A percentile compares a stretch with the other conserved stretches of the same genome.
Conservation (phyloP, 768 basidiomycete genomes). For the Phaeotremella fagi region DNA sequence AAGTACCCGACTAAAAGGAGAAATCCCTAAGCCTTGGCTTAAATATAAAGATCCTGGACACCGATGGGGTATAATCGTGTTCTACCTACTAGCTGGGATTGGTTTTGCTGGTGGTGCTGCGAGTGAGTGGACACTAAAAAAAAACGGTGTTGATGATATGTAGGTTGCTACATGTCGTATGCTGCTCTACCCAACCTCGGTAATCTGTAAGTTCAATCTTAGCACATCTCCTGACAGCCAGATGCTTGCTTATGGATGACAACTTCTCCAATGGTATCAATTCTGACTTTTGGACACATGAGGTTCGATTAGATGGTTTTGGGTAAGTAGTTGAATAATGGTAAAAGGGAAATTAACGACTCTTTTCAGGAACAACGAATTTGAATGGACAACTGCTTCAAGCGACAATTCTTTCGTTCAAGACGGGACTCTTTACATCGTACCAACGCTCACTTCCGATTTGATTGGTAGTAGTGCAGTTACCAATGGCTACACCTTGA, state of each 20-base stretch:
- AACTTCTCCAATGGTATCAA: constrained; percentile 56
- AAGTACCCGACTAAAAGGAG: constrained; percentile 34
- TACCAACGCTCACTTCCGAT: constrained; percentile 73
- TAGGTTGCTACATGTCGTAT: constrained; percentile 53
- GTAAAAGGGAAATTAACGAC: constrained; percentile 54
- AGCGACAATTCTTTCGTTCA: constrained; percentile 57
- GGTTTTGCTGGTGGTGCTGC: constrained; percentile 50
- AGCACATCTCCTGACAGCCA: background rate
- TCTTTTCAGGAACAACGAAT: constrained; percentile 58
- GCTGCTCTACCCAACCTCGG: constrained; percentile 47
- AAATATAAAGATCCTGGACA: constrained; percentile 49
- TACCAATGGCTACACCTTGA: constrained; percentile 64
- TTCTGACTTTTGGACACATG: constrained; percentile 60
- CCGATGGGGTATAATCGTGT: constrained; percentile 54
- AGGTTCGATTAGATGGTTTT: constrained; percentile 71
- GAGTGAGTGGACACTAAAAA: constrained; percentile 22
- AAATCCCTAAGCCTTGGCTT: constrained; percentile 53
- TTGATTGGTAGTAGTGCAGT: constrained; percentile 50
- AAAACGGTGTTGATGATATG: no score
- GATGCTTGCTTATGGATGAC: constrained; percentile 65
- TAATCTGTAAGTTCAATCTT: constrained; percentile 8
- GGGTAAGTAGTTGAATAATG: constrained; percentile 54
- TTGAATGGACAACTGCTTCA: constrained; percentile 71
- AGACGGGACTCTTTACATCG: constrained; percentile 68
- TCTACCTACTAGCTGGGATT: constrained; percentile 49